phyloP scores from a whole-genome alignment of 2,329 filamentous ascomycete genomes.

The Claviceps sp. region DNA sequence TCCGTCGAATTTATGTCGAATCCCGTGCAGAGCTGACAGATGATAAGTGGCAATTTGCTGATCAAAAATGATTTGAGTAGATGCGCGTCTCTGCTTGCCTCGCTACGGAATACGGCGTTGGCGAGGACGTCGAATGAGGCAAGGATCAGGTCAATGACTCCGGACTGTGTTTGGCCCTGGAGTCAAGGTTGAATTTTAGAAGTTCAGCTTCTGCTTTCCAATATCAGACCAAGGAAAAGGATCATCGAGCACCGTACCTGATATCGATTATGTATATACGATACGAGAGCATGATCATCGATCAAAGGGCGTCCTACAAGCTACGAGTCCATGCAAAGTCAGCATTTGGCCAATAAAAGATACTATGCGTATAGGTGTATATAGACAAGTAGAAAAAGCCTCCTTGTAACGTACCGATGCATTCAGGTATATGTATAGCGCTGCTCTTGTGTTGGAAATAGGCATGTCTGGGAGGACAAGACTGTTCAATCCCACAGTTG shows the following conservation, averaged over 20 bases:
- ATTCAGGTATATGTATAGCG: slow-evolving; percentile 75
- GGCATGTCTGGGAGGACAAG: slow-evolving; percentile 51
- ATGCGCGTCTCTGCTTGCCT: slow-evolving; percentile 47
- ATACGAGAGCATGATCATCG: slow-evolving; percentile 67
- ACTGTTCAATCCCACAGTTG: slow-evolving; percentile 41
- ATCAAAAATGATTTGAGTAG: slow-evolving; percentile 78
- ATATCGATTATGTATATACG: slow-evolving; percentile 74
- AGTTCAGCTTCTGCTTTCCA: slow-evolving; percentile 5
- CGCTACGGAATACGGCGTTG: slow-evolving; percentile 63
- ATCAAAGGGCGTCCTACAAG: slow-evolving; percentile 70
- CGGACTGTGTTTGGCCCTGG: slow-evolving; percentile 61
- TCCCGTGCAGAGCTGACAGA: slow-evolving; percentile 32
- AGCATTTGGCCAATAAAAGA: not conserved
- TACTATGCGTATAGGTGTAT: too few relatives aligned
- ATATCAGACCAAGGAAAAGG: not conserved
- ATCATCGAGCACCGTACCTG: slow-evolving; percentile 34
- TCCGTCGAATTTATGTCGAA: slow-evolving; percentile 63
- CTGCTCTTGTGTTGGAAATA: slow-evolving; percentile 61
- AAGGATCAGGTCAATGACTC: slow-evolving; percentile 70
- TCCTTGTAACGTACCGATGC: slow-evolving; percentile 45
- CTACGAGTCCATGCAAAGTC: slow-evolving; percentile 27
- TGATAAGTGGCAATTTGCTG: slow-evolving; percentile 44
- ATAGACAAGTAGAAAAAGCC: not conserved
- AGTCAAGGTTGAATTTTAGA: not conserved
- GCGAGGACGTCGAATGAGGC: slow-evolving; percentile 83